A percentile compares a stretch with the other conserved stretches of the same genome.
phyloP scores from a whole-genome alignment of 768 basidiomycete genomes.

The Lactifluus subvellereus region DNA sequence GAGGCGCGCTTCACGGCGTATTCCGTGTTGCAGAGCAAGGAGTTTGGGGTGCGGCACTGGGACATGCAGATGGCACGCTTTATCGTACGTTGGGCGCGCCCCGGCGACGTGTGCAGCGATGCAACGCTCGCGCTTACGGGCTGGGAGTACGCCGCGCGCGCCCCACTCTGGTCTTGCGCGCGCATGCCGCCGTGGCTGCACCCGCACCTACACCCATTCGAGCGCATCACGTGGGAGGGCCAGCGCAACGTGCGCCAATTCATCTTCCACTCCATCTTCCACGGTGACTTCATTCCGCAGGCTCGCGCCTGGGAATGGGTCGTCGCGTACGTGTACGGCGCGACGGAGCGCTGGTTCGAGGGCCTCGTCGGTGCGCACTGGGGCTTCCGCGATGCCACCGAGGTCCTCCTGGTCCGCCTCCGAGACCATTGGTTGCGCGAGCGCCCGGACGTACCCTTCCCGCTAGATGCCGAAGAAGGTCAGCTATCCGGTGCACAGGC shows the following conservation, averaged over 20 bases:
- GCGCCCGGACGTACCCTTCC: constrained; percentile 28
- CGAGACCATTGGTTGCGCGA: constrained; percentile 27
- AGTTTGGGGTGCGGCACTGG: constrained; percentile 29
- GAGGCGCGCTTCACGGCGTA: constrained; percentile 27
- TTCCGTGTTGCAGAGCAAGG: constrained; percentile 26
- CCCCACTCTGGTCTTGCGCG: constrained; percentile 33
- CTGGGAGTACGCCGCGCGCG: constrained; percentile 31
- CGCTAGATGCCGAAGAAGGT: constrained; percentile 18
- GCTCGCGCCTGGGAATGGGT: constrained; percentile 28
- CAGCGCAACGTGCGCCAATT: constrained; percentile 26
- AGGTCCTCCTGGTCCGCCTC: constrained; percentile 27
- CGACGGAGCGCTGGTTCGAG: constrained; percentile 33
- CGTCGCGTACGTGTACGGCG: constrained; percentile 29
- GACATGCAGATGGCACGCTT: constrained; percentile 33
- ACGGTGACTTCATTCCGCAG: constrained; percentile 16
- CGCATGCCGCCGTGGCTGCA: constrained; percentile 30
- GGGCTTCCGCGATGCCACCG: constrained; percentile 26
- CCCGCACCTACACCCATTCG: constrained; percentile 24
- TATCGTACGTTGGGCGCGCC: constrained; percentile 26
- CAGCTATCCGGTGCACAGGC: neutral
- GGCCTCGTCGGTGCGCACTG: constrained; percentile 29
- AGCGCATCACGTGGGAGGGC: constrained; percentile 26
- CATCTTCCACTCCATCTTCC: constrained; percentile 27
- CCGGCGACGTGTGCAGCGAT: constrained; percentile 18
- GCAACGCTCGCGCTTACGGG: constrained; percentile 28